Evolutionary conservation across 495 filamentous ascomycete species (phyloP).

Genomic region (Talaromyces liani): DNA sequence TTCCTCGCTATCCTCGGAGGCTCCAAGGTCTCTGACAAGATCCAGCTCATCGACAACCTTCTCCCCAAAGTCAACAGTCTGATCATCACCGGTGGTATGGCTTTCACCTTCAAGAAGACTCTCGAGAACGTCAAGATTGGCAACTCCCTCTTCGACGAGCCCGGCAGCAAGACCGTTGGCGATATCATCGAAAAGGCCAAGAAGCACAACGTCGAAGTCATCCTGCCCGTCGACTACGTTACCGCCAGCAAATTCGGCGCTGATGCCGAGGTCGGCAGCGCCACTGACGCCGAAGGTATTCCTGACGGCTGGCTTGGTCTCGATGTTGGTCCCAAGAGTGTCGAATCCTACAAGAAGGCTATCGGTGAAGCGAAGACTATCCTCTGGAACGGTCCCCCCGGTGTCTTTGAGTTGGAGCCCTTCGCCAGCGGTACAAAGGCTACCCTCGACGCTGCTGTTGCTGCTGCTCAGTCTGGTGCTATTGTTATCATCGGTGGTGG

Average conservation of each 20-base stretch:
- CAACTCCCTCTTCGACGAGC: conserved; percentile 89
- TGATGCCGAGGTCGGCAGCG: conserved; percentile 72
- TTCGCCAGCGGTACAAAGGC: conserved; percentile 89
- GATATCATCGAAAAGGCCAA: conserved; percentile 91
- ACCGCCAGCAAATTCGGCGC: conserved; percentile 90
- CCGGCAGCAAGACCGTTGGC: conserved; percentile 83
- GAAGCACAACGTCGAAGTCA: conserved; percentile 88
- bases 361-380: conserved; percentile 90
- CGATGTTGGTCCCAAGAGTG: conserved; percentile 82
- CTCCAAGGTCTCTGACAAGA: conserved; percentile 98
- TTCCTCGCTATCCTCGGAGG: conserved; percentile 99
- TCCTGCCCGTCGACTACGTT: conserved; percentile 90
- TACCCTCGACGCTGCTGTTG: conserved; percentile 78
- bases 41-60: conserved; percentile 98
- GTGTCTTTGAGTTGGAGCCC: conserved; percentile 94
- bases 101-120: conserved; percentile 99
- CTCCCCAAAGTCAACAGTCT: conserved; percentile 94
- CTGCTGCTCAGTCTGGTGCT: conserved; percentile 68
- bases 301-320: conserved; percentile 97
- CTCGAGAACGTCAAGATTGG: conserved; percentile 85
- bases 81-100: conserved; percentile 96
- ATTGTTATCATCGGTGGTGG: conserved; percentile 98
- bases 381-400: conserved; percentile 96
- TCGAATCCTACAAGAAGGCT: conserved; percentile 75
- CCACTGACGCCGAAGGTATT: conserved; percentile 83